These are phyloP conservation scores for Leccinum angustisporum DNA, from an alignment of 1,284 basidiomycete species.

Conservation along the genomic window DNA sequence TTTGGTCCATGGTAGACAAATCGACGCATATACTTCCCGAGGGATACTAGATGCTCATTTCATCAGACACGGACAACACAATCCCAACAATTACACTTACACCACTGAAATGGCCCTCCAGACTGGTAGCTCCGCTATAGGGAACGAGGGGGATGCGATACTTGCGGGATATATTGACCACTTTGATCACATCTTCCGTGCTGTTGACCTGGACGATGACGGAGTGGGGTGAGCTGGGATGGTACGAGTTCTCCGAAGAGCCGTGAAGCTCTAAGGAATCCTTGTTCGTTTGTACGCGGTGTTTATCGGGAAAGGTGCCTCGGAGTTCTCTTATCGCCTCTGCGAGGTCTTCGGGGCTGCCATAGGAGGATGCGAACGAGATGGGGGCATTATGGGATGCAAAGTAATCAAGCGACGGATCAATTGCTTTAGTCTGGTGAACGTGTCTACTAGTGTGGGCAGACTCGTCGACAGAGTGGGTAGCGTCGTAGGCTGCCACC, in stretches of 20 bases:
- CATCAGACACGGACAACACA: not conserved
- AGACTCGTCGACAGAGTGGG: not conserved
- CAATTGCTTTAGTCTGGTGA: constrained; percentile 3
- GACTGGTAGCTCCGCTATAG: constrained; percentile 60
- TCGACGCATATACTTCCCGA: constrained; percentile 69
- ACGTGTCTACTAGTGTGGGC: not conserved
- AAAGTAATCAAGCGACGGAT: not conserved
- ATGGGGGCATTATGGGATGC: not conserved
- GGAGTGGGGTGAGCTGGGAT: constrained; percentile 61
- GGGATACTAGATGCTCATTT: constrained; percentile 34
- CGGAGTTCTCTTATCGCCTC: constrained; percentile 57
- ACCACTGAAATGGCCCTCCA: constrained; percentile 51
- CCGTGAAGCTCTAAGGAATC: constrained; percentile 54
- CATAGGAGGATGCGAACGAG: constrained; percentile 38
- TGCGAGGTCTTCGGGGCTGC: constrained; percentile 46
- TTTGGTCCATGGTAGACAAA: constrained; percentile 63
- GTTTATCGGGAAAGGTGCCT: constrained; percentile 44
- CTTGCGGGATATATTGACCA: constrained; percentile 57
- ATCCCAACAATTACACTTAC: constrained; percentile 24
- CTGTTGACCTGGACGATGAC: constrained; percentile 52
- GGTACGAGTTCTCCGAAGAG: constrained; percentile 68
- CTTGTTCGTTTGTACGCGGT: constrained; percentile 50
- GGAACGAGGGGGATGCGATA: constrained; percentile 56
- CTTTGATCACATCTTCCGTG: constrained; percentile 59
- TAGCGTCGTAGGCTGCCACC: not conserved